phyloP scores from a whole-genome alignment of 192 early-diverging fungal genomes.

The Backusella australiensis region DNA sequence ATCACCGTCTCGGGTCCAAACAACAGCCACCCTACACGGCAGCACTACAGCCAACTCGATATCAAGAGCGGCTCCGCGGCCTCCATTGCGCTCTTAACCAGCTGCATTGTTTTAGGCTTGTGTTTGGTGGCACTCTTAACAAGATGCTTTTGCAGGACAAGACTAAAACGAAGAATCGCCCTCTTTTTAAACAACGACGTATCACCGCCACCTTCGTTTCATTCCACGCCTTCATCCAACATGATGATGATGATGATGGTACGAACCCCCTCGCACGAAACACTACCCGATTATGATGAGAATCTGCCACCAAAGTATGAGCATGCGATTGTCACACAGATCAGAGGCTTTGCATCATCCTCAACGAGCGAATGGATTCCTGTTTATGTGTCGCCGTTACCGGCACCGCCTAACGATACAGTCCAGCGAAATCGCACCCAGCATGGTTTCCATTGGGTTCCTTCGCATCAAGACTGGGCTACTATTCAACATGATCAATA shows the following conservation, averaged over 20 bases:
- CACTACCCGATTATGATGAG: background rate
- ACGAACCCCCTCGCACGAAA: background rate
- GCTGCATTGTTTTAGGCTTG: background rate
- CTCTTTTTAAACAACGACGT: background rate
- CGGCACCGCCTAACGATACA: background rate
- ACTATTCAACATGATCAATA: background rate
- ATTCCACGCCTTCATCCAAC: background rate
- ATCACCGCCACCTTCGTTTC: background rate
- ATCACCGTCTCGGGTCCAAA: background rate
- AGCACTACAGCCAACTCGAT: background rate
- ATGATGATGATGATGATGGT: background rate
- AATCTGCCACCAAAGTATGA: background rate
- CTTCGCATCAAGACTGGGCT: conserved; percentile 6
- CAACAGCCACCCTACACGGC: background rate
- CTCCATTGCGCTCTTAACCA: background rate
- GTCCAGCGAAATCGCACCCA: background rate
- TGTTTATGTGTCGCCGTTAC: background rate
- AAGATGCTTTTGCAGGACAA: background rate
- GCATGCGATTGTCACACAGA: background rate
- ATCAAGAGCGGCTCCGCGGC: background rate
- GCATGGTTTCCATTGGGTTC: background rate
- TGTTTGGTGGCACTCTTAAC: background rate
- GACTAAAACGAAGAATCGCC: background rate
- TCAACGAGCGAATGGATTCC: background rate
- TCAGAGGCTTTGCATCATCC: background rate